Evolutionary conservation across 2,329 filamentous ascomycete genomes (phyloP), one percentile per base, ranked within the genome.

Genomic region (Teratosphaeria epicoccoides): DNA sequence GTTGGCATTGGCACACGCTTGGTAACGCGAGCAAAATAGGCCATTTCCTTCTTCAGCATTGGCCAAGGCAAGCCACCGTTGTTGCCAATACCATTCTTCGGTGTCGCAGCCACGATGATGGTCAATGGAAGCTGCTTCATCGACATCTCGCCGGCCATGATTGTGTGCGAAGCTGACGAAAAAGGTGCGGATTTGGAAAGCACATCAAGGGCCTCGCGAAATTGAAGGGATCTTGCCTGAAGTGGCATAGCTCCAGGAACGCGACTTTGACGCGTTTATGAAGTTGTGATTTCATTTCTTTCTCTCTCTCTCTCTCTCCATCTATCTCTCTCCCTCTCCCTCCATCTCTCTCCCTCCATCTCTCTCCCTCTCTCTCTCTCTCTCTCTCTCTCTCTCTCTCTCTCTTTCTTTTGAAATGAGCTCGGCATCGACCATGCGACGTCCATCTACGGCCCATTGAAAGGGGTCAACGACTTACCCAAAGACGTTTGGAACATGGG

Each of bases 21-120:
- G 2, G 91, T 97, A 40, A 95, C 85, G 53, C 90, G 84, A 17
- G 88, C 86, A 68, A 98, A 98, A 69, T 95, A 97, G 37, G 83
- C 82, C 88, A 98, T 95, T 71, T 98, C 93, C 57, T 85, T 83
- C 69, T 83, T 87, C 28, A 97, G 78, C 43, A 85, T 85, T 0
- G 85, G 87, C 93, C 93, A 98, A 3, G 93, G 93, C 50, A 98
- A 81, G 3, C 76, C 78, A 54, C 88, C 88, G 54, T 78, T 76
- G 46, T 80, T 77, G 53, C 93, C 93, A 63, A 98, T 97, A 66
- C 93, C 93, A 75, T 96, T 81, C 37, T 74, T 75, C 49, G 84
- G 83, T n/a, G 90, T 95, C 17, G 90, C 85, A n/a, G 88, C 91
- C 62, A 96, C 88, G 68, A 97, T 85, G 62, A 96, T 80, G n/a